phyloP scores from a whole-genome alignment of 495 filamentous ascomycete genomes.

The Chaetomidium leptoderma region DNA sequence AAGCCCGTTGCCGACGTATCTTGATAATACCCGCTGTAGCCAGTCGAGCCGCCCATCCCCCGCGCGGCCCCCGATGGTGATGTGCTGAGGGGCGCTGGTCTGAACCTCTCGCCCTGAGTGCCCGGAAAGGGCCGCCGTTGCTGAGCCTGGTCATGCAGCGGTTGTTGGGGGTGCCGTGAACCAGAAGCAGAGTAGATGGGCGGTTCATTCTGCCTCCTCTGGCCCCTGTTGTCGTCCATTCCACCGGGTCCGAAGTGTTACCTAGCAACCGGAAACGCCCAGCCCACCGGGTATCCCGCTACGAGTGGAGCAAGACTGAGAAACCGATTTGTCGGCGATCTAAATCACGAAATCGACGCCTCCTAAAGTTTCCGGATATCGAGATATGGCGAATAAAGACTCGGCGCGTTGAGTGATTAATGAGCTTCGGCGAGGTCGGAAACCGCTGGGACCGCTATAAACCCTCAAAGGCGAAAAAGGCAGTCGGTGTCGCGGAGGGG shows the following conservation, averaged over 20 bases:
- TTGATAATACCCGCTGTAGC: slow-evolving; percentile 55
- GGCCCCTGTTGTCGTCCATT: slow-evolving; percentile 68
- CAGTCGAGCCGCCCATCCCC: slow-evolving; percentile 43
- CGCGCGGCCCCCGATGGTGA: slow-evolving; percentile 39
- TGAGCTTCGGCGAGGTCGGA: neutral
- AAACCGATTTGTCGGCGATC: slow-evolving; percentile 50
- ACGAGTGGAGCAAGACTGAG: slow-evolving; percentile 52
- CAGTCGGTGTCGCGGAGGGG: slow-evolving; percentile 1
- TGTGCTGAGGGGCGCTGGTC: slow-evolving; percentile 42
- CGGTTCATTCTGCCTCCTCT: slow-evolving; percentile 67
- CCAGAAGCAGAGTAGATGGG: slow-evolving; percentile 43
- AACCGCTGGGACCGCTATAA: neutral
- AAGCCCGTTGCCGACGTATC: slow-evolving; percentile 48
- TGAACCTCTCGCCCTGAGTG: slow-evolving; percentile 46
- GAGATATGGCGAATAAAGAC: slow-evolving; percentile 12
- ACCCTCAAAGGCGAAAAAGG: neutral
- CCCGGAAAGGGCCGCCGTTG: slow-evolving; percentile 41
- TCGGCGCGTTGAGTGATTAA: slow-evolving; percentile 10
- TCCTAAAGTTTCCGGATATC: slow-evolving; percentile 17
- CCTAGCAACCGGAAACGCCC: slow-evolving; percentile 41
- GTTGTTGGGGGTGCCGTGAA: slow-evolving; percentile 40
- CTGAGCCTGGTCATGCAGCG: slow-evolving; percentile 40
- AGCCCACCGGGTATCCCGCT: slow-evolving; percentile 50
- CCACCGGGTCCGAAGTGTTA: slow-evolving; percentile 43
- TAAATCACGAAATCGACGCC: slow-evolving; percentile 31